Evolutionary conservation across 176 grass and related monocot genomes (phyloP), one percentile per base, ranked within the genome.

Genomic region (Oryza glaberrima): DNA sequence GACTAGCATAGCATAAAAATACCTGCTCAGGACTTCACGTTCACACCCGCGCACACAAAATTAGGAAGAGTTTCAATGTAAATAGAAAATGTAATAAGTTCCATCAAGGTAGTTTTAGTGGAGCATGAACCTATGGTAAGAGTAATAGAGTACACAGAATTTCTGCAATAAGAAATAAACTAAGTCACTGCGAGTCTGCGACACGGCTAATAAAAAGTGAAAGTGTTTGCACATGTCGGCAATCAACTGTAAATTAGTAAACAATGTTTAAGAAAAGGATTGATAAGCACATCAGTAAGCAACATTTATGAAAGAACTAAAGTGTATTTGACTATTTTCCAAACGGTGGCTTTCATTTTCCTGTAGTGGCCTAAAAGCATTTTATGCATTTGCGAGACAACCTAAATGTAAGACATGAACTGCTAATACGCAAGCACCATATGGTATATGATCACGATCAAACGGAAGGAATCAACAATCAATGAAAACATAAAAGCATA

Each of bases 11-110:
- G 44, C 10, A 48, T 12, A 32, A 13, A 48, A 48, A 48, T 14
- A 48, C 5, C 4, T 52, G 13, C 14, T 52, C 49, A 52, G 15
- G 49, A 52, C 4, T 52, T 52, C 41, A 9, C 41, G 8, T 9
- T 17, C 30, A 32, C 49, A 16, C 49, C 4, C 40, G 19, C 23
- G 43, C 22, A 41, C 28, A 14, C 4, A 22, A 14, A 43, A 40
- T 76, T 65, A 83, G 71, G 41, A 65, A 41, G 40, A 6, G 17
- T 35, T 38, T 66, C 34, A 58, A 58, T 17, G 43, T 35, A 51
- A 82, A 72, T 20, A 78, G 22, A 32, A 84, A 72, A 17, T 74
- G 23, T 46, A 69, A 44, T 30, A 75, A 68, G 7, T 71, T 38
- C 25, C 60, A 68, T n/a, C 43, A 17, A 34, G 60, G 12, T 26